phyloP scores from a whole-genome alignment of 2,329 filamentous ascomycete species.

The Calonectria naviculata region DNA sequence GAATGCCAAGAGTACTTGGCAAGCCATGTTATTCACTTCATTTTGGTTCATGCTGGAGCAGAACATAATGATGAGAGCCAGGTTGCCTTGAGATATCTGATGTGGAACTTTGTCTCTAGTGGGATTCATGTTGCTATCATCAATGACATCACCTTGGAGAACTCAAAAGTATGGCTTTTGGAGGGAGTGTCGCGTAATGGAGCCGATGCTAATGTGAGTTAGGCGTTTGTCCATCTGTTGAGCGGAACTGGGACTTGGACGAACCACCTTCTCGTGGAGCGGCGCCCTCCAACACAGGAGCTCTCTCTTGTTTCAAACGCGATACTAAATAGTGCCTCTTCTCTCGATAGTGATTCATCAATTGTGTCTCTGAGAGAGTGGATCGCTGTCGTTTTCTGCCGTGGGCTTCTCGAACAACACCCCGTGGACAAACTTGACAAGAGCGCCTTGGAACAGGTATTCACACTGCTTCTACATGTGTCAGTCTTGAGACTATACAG shows the following conservation, averaged over 20 bases:
- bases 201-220: not conserved
- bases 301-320: not conserved
- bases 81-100: conserved; percentile 53
- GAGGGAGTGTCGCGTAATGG: not conserved
- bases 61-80: conserved; percentile 46
- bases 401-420: conserved; percentile 15
- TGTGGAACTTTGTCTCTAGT: conserved; percentile 58
- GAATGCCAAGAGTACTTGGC: conserved; percentile 67
- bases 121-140: conserved; percentile 72
- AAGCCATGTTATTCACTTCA: conserved; percentile 68
- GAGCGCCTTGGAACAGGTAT: conserved; percentile 12
- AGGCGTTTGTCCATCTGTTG: conserved; percentile 32
- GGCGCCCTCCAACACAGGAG: not conserved
- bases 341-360: not conserved
- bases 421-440: not conserved
- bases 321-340: not conserved
- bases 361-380: conserved; percentile 20
- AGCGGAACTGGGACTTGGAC: conserved; percentile 8
- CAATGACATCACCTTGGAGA: conserved; percentile 71
- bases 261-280: not conserved
- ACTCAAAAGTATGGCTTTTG: conserved; percentile 65
- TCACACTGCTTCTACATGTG: conserved; percentile 26
- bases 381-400: conserved; percentile 23
- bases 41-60: conserved; percentile 75
- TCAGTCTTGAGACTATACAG: conserved; percentile 16